A percentile compares a stretch with the other conserved stretches of the same genome.
Conservation (phyloP, 306 rosid species). For the Herpetospermum pedunculosum region DNA sequence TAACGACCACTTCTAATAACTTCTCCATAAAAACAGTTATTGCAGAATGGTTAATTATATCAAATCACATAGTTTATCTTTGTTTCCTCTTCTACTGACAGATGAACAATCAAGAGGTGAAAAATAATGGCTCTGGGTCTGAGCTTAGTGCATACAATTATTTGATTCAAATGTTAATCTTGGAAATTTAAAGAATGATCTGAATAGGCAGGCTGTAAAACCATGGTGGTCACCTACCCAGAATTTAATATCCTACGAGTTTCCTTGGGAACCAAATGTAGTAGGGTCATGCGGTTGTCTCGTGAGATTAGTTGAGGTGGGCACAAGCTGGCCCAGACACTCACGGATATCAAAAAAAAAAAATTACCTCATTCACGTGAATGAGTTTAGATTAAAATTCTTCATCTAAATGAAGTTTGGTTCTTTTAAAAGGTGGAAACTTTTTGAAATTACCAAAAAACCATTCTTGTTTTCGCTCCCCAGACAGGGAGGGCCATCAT, state of each 20-base stretch:
- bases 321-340: too few species aligned
- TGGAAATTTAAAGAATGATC: neutral
- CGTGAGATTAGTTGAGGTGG: too few species aligned
- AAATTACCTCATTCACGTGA: neutral
- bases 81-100: neutral
- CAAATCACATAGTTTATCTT: neutral
- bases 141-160: neutral
- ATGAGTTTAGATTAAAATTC: neutral
- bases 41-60: neutral
- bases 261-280: too few species aligned
- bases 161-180: neutral
- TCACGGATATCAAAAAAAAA: too few species aligned
- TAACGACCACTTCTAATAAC: neutral
- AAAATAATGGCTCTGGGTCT: neutral
- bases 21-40: neutral
- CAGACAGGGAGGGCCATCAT: slow-evolving; percentile 67
- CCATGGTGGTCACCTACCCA: too few species aligned
- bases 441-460: slow-evolving; percentile 35
- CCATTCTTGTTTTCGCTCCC: slow-evolving; percentile 10
- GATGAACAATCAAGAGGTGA: slow-evolving; percentile 1
- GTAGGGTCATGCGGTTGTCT: too few species aligned
- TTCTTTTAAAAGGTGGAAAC: slow-evolving; percentile 11
- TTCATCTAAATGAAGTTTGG: neutral
- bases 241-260: too few species aligned
- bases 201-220: neutral